A percentile compares a stretch with the other conserved stretches of the same genome.
Conservation (phyloP, 305 asterid species). For the Fraxinus velutina region DNA sequence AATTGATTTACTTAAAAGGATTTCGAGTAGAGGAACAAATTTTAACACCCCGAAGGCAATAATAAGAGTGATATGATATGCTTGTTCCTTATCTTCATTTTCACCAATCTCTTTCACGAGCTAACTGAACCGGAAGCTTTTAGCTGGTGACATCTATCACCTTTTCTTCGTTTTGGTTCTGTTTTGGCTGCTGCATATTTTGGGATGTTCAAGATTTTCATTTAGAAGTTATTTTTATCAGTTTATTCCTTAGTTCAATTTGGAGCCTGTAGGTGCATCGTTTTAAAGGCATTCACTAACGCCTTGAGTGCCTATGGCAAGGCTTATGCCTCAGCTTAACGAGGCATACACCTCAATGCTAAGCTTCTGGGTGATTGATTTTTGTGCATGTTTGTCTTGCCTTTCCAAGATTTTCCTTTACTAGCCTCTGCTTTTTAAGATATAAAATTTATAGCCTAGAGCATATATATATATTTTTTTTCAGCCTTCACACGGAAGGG, state of each 20-base stretch:
- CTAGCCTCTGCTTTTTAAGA: not conserved
- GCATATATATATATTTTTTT: not conserved
- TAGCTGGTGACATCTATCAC: constrained; percentile 11
- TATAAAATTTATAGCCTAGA: not conserved
- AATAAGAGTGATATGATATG: not conserved
- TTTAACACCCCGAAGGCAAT: not conserved
- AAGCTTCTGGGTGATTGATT: not conserved
- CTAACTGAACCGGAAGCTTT: not conserved
- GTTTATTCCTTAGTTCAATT: constrained; percentile 3
- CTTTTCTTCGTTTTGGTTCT: not conserved
- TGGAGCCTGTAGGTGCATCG: constrained; percentile 1
- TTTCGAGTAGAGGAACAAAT: not conserved
- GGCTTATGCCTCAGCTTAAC: not conserved
- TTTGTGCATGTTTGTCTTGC: not conserved
- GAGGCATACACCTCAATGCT: not conserved
- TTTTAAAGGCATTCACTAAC: not conserved
- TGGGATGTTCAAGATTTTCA: constrained; percentile 2
- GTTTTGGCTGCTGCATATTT: not conserved
- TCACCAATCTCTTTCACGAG: not conserved
- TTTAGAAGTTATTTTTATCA: not conserved
- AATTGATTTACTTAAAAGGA: not conserved
- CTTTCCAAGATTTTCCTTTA: not conserved
- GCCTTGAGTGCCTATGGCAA: not conserved
- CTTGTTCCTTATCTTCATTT: not conserved
- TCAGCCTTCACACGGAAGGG: not conserved